Evolutionary conservation across 805 yeast genomes (phyloP), one percentile per base, ranked within the genome.

Genomic region (Lachancea lanzarotensis): DNA sequence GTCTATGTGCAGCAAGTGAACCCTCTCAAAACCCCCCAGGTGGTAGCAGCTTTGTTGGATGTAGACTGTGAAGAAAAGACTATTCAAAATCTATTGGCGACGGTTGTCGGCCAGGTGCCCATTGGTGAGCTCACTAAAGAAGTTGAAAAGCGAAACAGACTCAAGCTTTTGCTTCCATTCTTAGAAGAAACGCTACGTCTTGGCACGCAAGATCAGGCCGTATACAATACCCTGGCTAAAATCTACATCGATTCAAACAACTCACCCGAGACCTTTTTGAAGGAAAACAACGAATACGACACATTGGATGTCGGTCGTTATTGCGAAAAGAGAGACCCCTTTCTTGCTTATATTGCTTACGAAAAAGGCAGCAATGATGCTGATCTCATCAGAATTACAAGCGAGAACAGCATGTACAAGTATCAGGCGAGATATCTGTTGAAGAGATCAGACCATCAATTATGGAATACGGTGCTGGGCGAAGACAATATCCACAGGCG

Each of bases 291-390:
- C 55, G 75, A 76, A 60, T 93, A 93, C 70, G 95, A 93, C 69
- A 84, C 98, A n/a, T 72, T 86, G 55, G 84, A 84, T 57, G 97
- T 93, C 53, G 99, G 98, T 74, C 88, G 81, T 64, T 93, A 93
- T 74, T 93, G 99, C 76, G 99, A 93, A 70, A 91, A 87, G 79
- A 85, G 98, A 69, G 99, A 93, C 62, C 99, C 99, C 51, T 93
- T 88, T 70, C 74, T 93, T 64, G 99, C 98, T 25, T 93, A 88
- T 68, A 93, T 93, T 69, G 95, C 96, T 42, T 93, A 93, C 68
- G 95, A 95, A 50, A 91, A 90, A 70, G 99, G 99, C 62, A 73
- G 76, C 43, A 90, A 91, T 58, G 96, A 93, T 65, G 82, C 74
- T 46, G 98, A 93, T 66, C 77, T 93, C 60, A 79, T 93, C 59